Conservation (phyloP, 164 flowering plant genomes). For the Sextonia rubra region DNA sequence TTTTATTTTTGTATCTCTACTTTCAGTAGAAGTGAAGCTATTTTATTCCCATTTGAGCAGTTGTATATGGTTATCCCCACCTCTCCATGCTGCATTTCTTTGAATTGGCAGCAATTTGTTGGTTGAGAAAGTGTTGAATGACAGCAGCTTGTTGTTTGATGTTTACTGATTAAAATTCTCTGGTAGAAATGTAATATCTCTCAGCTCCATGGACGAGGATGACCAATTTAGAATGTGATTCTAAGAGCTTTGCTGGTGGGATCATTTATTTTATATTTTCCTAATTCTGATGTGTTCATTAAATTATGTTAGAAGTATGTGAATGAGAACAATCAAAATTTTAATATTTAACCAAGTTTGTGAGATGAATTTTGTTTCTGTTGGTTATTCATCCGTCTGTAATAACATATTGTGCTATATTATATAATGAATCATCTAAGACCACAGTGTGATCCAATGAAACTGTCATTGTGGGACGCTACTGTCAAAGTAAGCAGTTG, state of each 20-base stretch:
- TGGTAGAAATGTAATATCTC: neutral
- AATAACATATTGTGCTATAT: too few species aligned
- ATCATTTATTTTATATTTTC: neutral
- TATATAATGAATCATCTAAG: too few species aligned
- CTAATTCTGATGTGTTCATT: neutral
- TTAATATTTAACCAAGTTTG: too few species aligned
- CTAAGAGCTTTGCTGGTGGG: neutral
- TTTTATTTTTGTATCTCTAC: neutral
- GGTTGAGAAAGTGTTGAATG: neutral
- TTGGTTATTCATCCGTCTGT: too few species aligned
- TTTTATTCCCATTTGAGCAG: conserved; percentile 2
- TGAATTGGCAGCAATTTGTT: neutral
- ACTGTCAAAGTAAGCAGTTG: too few species aligned
- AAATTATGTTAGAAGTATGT: too few species aligned
- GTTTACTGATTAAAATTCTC: neutral
- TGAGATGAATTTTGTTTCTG: too few species aligned
- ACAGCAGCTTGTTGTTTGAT: neutral
- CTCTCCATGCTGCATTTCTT: neutral
- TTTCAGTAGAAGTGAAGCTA: conserved; percentile 8
- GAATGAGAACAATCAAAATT: too few species aligned
- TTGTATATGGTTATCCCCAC: neutral
- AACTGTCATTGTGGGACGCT: too few species aligned
- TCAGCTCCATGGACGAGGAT: neutral
- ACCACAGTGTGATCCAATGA: too few species aligned
- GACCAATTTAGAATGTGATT: neutral